Percentiles rank a stretch among this genome's conserved stretches.
Conservation (phyloP, 2,329 filamentous ascomycete species). For the Arachnomyces sp. region DNA sequence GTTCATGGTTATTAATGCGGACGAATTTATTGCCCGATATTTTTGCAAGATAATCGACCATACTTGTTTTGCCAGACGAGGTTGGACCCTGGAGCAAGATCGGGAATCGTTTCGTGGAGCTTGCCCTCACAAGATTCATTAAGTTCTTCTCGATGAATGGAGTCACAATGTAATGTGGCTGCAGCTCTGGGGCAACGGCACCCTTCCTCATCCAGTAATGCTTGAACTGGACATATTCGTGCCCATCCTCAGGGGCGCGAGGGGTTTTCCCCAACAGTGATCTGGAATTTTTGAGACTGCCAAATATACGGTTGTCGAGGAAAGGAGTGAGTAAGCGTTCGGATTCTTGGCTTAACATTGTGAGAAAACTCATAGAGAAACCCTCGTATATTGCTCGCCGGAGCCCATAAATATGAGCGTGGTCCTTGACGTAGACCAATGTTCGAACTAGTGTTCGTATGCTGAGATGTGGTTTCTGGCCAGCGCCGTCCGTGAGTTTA, state of each 20-base stretch:
- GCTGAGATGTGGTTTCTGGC: constrained; percentile 95
- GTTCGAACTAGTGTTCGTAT: constrained; percentile 87
- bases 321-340: constrained; percentile 70
- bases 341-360: constrained; percentile 72
- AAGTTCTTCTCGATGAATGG: constrained; percentile 91
- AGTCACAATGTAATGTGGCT: constrained; percentile 91
- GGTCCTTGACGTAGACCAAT: constrained; percentile 76
- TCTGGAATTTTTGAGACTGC: constrained; percentile 58
- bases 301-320: constrained; percentile 71
- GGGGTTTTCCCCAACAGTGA: constrained; percentile 71
- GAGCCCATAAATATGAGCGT: constrained; percentile 74
- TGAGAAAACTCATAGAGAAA: constrained; percentile 96
- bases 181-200: constrained; percentile 54
- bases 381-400: constrained; percentile 85
- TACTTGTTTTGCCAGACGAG: constrained; percentile 95
- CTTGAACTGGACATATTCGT: constrained; percentile 71
- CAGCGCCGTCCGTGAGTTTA: constrained; percentile 83
- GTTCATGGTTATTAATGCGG: constrained; percentile 98
- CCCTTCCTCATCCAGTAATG: constrained; percentile 90
- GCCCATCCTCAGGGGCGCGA: constrained; percentile 66
- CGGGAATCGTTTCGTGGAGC: constrained; percentile 84
- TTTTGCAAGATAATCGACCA: constrained; percentile 98
- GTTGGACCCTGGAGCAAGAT: constrained; percentile 95
- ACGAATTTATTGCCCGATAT: constrained; percentile 95
- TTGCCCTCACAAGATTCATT: constrained; percentile 85